phyloP scores from a whole-genome alignment of 306 rosid genomes.

The Pyrus communis region DNA sequence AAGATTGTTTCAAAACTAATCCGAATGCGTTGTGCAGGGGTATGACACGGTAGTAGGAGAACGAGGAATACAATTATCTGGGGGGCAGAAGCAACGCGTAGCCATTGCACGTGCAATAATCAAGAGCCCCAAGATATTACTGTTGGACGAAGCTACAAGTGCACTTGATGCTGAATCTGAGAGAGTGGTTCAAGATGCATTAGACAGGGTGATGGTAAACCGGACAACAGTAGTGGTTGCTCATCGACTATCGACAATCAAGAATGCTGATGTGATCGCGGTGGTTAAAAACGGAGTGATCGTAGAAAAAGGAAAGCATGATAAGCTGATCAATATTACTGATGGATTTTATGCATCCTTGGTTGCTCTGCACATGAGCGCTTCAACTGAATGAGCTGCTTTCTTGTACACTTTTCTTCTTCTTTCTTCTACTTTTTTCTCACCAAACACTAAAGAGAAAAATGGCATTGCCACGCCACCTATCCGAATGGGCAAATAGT shows the following conservation, averaged over 20 bases:
- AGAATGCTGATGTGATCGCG: conserved; percentile 75
- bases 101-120: conserved; percentile 83
- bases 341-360: conserved; percentile 82
- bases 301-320: conserved; percentile 79
- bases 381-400: conserved; percentile 30
- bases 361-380: conserved; percentile 57
- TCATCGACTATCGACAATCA: conserved; percentile 74
- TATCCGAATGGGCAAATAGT: background rate
- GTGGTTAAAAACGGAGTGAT: conserved; percentile 83
- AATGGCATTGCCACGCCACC: background rate
- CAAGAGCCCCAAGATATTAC: conserved; percentile 66
- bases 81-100: conserved; percentile 80
- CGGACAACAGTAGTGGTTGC: conserved; percentile 81
- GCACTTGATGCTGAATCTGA: conserved; percentile 85
- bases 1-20: background rate
- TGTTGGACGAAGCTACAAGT: conserved; percentile 84
- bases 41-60: conserved; percentile 80
- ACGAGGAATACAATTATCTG: conserved; percentile 73
- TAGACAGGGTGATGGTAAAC: conserved; percentile 68
- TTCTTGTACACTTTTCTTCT: background rate
- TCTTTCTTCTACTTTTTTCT: background rate
- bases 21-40: conserved; percentile 29
- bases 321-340: conserved; percentile 42
- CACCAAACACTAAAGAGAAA: background rate
- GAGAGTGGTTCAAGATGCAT: conserved; percentile 83